A percentile compares a stretch with the other conserved stretches of the same genome.
Conservation (phyloP, 441 rosid genomes). For the Mallotus japonicus region DNA sequence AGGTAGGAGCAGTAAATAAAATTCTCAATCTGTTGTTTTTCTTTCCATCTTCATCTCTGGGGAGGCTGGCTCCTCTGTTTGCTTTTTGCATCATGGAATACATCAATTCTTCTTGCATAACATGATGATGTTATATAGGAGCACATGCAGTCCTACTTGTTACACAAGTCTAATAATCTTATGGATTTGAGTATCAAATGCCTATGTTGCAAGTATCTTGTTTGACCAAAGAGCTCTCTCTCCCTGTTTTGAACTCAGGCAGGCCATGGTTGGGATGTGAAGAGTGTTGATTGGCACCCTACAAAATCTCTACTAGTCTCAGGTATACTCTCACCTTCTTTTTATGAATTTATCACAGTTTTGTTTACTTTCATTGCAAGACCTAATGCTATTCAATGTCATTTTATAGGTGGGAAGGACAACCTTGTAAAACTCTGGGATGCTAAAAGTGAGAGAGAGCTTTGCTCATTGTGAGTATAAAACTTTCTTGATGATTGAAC, state of each 20-base stretch:
- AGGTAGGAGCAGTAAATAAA: neutral
- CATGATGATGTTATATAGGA: neutral
- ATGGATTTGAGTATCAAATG: conserved; percentile 13
- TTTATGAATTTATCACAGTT: conserved; percentile 21
- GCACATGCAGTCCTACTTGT: neutral
- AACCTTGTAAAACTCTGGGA: conserved; percentile 98
- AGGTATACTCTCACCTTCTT: conserved; percentile 44
- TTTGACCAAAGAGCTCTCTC: conserved; percentile 47
- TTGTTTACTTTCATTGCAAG: conserved; percentile 9
- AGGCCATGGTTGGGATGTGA: conserved; percentile 99
- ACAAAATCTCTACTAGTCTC: conserved; percentile 90
- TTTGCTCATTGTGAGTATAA: conserved; percentile 82
- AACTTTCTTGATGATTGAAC: conserved; percentile 16
- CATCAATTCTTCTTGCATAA: neutral
- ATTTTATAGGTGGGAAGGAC: conserved; percentile 84
- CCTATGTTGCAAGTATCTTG: conserved; percentile 12
- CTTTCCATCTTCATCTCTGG: neutral
- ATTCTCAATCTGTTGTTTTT: neutral
- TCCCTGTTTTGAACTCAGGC: conserved; percentile 85
- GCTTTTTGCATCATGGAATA: neutral
- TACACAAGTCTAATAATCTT: neutral
- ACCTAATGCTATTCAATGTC: conserved; percentile 22
- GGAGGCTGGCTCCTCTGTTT: neutral
- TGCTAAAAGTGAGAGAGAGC: conserved; percentile 88
- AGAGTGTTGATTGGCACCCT: conserved; percentile 99